Evolutionary conservation across 768 basidiomycete species (phyloP).

Genomic region (Boletus rubropictus): DNA sequence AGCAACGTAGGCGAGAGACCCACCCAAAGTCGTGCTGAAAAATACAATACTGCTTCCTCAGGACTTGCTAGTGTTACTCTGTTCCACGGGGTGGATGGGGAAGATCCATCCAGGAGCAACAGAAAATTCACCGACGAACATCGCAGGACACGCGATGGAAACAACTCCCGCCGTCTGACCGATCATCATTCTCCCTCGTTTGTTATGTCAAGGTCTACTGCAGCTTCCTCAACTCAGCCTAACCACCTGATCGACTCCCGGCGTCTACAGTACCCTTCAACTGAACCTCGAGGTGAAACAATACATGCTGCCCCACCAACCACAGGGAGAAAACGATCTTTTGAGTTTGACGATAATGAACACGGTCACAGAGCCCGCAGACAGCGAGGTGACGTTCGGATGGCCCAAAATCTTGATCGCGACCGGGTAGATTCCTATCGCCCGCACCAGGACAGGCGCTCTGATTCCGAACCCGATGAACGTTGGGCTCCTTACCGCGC

Average conservation of each 20-base stretch:
- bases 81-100: conserved; percentile 3
- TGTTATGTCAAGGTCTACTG: neutral
- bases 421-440: conserved; percentile 6
- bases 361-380: conserved; percentile 19
- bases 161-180: neutral
- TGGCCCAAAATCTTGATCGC: conserved; percentile 7
- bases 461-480: conserved; percentile 13
- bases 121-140: conserved; percentile 8
- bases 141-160: conserved; percentile 3
- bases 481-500: conserved; percentile 5
- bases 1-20: neutral
- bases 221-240: conserved; percentile 4
- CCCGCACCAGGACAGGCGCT: conserved; percentile 8
- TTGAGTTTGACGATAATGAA: conserved; percentile 21
- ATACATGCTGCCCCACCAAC: conserved; percentile 14
- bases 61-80: conserved; percentile 5
- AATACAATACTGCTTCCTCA: conserved; percentile 1
- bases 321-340: conserved; percentile 18
- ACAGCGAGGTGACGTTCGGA: conserved; percentile 20
- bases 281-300: conserved; percentile 15
- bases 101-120: conserved; percentile 10
- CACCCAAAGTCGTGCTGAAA: conserved; percentile 1
- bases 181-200: conserved; percentile 13
- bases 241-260: conserved; percentile 1
- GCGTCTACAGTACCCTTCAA: conserved; percentile 4